phyloP scores from a whole-genome alignment of 768 basidiomycete genomes.

The Suillus paluster region DNA sequence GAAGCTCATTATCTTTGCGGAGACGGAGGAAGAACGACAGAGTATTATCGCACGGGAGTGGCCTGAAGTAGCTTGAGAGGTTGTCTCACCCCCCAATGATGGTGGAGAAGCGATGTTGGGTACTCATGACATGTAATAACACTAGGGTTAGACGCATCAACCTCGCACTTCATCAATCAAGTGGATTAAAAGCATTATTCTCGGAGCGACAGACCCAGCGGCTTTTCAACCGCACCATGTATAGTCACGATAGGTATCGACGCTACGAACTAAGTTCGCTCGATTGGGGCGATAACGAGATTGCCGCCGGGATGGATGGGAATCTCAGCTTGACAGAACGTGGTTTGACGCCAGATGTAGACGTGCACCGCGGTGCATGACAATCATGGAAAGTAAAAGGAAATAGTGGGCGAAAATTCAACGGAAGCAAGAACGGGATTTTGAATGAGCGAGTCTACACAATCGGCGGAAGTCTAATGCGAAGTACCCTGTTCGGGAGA shows the following conservation, averaged over 20 bases:
- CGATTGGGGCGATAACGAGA: too few species aligned
- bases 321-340: not conserved
- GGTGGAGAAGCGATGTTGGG: not conserved
- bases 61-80: constrained; percentile 6
- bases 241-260: too few species aligned
- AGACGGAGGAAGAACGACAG: constrained; percentile 49
- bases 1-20: constrained; percentile 70
- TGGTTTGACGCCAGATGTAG: not conserved
- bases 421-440: not conserved
- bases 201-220: not conserved
- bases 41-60: constrained; percentile 4
- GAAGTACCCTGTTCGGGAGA: not conserved
- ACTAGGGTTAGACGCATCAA: not conserved
- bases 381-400: not conserved
- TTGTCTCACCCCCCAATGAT: not conserved
- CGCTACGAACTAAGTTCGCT: not conserved
- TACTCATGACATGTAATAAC: not conserved
- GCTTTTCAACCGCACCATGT: not conserved
- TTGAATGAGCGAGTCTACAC: not conserved
- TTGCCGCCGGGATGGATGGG: not conserved
- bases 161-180: not conserved
- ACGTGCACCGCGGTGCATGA: not conserved
- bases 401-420: not conserved
- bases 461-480: not conserved
- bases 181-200: not conserved